Percentiles rank a stretch among this genome's conserved stretches.
These are phyloP conservation scores for Fusarium sp. DNA, from an alignment of 2,329 filamentous ascomycete species.

Conservation along the genomic window DNA sequence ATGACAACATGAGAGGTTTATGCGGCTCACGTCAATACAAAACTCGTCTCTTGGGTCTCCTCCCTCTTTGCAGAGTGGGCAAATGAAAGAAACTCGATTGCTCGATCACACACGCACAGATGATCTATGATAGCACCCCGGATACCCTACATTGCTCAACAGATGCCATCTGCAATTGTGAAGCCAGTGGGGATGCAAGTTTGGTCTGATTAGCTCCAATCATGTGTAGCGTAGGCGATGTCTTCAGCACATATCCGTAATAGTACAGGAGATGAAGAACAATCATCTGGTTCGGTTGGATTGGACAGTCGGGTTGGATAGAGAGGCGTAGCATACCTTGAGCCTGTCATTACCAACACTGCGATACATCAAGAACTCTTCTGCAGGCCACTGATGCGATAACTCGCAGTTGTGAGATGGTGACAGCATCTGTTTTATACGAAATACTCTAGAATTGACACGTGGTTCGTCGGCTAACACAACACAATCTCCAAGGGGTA, in stretches of 20 bases:
- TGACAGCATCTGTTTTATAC: constrained; percentile 1
- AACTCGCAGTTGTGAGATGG: neutral
- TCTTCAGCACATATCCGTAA: neutral
- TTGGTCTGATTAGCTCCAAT: neutral
- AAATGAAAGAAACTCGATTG: neutral
- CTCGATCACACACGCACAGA: constrained; percentile 1
- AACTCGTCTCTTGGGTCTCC: neutral
- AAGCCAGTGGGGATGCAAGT: neutral
- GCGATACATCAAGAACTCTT: neutral
- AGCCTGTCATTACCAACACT: neutral
- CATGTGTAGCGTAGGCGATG: neutral
- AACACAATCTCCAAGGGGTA: constrained; percentile 40
- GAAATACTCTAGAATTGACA: neutral
- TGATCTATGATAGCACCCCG: neutral
- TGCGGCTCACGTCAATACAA: neutral
- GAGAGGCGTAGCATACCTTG: neutral
- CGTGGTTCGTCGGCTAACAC: constrained; percentile 12
- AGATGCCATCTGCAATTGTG: constrained; percentile 10
- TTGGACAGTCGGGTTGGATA: neutral
- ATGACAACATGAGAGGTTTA: neutral
- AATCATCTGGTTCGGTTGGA: neutral
- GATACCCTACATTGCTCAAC: constrained; percentile 8
- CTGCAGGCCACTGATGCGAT: neutral
- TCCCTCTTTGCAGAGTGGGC: neutral
- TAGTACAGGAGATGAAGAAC: neutral